Percentiles rank a stretch among this genome's conserved stretches.
phyloP scores from a whole-genome alignment of 257 asterid species.

The Rehmannia glutinosa region DNA sequence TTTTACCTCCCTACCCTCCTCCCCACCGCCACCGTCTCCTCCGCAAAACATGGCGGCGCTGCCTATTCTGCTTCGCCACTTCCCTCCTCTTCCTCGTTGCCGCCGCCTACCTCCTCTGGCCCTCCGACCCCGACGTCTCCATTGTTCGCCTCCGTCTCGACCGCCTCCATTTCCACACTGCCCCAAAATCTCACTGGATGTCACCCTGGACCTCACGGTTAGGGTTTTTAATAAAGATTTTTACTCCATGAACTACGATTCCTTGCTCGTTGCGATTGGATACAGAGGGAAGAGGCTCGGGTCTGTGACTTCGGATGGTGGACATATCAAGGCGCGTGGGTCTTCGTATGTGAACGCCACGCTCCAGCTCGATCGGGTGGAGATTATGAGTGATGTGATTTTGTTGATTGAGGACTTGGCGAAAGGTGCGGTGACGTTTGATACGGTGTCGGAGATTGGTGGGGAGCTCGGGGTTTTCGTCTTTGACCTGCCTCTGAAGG shows the following conservation, averaged over 20 bases:
- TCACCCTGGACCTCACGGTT: constrained; percentile 56
- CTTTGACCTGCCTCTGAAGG: constrained; percentile 70
- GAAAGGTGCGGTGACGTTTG: constrained; percentile 58
- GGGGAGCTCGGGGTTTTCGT: constrained; percentile 55
- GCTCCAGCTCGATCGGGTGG: constrained; percentile 57
- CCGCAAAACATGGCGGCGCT: constrained; percentile 39
- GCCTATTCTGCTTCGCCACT: constrained; percentile 33
- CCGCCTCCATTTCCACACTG: constrained; percentile 43
- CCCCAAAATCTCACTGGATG: constrained; percentile 55
- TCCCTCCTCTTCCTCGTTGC: constrained; percentile 45
- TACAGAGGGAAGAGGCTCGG: constrained; percentile 85
- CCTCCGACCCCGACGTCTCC: constrained; percentile 70
- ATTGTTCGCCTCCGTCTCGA: constrained; percentile 62
- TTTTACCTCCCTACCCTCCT: constrained; percentile 47
- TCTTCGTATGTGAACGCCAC: constrained; percentile 74
- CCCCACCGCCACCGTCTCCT: constrained; percentile 37
- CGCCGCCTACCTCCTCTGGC: constrained; percentile 65
- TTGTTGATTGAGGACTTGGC: constrained; percentile 68
- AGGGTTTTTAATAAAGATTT: constrained; percentile 60
- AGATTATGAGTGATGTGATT: constrained; percentile 56
- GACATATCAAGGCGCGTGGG: constrained; percentile 47
- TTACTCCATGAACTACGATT: constrained; percentile 55
- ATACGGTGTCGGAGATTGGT: constrained; percentile 53
- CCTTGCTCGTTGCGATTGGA: constrained; percentile 43
- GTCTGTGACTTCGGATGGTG: constrained; percentile 49